These are phyloP conservation scores for Russula sp. DNA, from an alignment of 768 basidiomycete genomes.

Conservation along the genomic window DNA sequence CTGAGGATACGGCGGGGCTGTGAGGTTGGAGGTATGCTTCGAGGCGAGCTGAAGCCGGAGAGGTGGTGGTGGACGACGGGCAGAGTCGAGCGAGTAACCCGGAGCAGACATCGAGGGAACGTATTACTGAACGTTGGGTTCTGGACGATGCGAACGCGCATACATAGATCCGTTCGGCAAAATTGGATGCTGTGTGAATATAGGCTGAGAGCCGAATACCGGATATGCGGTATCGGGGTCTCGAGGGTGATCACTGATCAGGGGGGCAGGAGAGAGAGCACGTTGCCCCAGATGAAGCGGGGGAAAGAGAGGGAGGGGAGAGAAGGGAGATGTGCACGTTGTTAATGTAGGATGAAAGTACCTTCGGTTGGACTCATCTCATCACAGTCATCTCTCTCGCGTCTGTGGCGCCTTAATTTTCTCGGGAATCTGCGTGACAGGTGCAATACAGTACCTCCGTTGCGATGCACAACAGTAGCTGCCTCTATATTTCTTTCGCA, in stretches of 20 bases:
- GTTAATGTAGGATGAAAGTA: conserved; percentile 12
- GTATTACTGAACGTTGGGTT: conserved; percentile 5
- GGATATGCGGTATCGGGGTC: conserved; percentile 22
- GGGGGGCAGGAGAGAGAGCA: not conserved
- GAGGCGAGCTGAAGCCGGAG: conserved; percentile 22
- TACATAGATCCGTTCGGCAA: conserved; percentile 17
- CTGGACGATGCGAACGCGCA: conserved; percentile 10
- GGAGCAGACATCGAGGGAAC: conserved; percentile 25
- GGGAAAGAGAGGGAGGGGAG: not conserved
- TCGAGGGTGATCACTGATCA: not conserved
- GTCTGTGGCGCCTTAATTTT: conserved; percentile 22
- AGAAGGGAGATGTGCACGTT: conserved; percentile 8
- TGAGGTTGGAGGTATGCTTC: conserved; percentile 22
- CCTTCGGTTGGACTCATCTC: not conserved
- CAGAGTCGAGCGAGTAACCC: conserved; percentile 26
- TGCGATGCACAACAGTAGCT: not conserved
- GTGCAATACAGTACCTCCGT: not conserved
- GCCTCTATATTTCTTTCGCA: not conserved
- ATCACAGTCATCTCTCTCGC: conserved; percentile 18
- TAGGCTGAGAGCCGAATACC: conserved; percentile 19
- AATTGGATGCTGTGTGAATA: conserved; percentile 1
- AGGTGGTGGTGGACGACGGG: conserved; percentile 31
- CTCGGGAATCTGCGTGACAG: conserved; percentile 10
- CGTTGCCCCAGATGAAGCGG: conserved; percentile 2
- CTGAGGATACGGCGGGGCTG: conserved; percentile 15